These are phyloP conservation scores for Boletus rufocinnamomeus DNA, from an alignment of 768 basidiomycete species.

Conservation along the genomic window DNA sequence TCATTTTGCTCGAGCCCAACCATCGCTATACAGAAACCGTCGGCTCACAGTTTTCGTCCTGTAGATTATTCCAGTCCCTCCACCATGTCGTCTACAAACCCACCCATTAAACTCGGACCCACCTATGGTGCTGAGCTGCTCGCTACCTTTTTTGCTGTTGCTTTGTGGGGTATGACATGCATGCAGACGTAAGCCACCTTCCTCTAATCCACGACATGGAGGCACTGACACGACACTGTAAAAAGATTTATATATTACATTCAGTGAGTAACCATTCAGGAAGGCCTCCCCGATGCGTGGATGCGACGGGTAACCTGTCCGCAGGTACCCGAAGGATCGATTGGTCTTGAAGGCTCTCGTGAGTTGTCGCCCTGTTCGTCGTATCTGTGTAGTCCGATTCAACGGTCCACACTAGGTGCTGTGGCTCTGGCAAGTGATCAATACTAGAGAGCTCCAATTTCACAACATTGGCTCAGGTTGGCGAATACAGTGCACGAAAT, in stretches of 20 bases:
- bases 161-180: constrained; percentile 17
- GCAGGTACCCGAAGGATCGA: neutral
- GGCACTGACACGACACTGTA: neutral
- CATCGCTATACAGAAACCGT: neutral
- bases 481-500: neutral
- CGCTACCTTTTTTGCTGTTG: constrained; percentile 7
- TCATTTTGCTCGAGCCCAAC: too few species aligned
- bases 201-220: neutral
- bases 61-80: neutral
- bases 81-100: neutral
- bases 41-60: neutral
- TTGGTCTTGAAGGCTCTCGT: neutral
- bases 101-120: constrained; percentile 2
- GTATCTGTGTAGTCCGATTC: neutral
- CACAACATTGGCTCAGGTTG: neutral
- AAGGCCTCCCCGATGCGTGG: neutral
- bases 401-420: neutral
- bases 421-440: neutral
- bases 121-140: constrained; percentile 15
- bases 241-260: constrained; percentile 1
- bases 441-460: neutral
- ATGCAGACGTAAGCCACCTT: constrained; percentile 11
- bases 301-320: too few species aligned
- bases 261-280: neutral
- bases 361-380: neutral